A percentile compares a stretch with the other conserved stretches of the same genome.
Conservation (phyloP, 1,284 basidiomycete genomes). For the Wallemia hederae region DNA sequence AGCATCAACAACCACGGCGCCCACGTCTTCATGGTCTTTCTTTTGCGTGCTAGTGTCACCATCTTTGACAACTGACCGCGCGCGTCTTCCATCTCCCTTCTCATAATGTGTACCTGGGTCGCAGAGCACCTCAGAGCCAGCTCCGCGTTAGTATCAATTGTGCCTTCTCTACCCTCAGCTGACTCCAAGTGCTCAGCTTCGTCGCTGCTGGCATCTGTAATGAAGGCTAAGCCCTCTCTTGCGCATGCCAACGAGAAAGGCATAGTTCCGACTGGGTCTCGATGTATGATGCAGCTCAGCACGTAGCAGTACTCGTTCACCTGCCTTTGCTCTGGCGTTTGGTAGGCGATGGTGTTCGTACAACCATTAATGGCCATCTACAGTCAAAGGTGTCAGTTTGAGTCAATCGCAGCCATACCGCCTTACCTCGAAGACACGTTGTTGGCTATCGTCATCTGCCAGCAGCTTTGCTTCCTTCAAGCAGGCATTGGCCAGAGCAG, state of each 20-base stretch:
- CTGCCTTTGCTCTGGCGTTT: not conserved
- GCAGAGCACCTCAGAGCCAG: not conserved
- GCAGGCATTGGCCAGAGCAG: not conserved
- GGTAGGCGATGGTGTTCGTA: not conserved
- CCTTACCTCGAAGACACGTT: not conserved
- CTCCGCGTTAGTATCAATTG: not conserved
- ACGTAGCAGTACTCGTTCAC: not conserved
- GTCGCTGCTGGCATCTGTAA: not conserved
- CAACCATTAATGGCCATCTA: not conserved
- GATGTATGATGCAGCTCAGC: not conserved
- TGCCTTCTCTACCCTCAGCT: not conserved
- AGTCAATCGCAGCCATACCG: not conserved
- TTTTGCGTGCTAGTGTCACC: not conserved
- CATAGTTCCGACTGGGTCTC: not conserved
- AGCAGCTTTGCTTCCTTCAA: not conserved
- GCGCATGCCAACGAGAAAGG: not conserved
- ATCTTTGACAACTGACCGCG: not conserved
- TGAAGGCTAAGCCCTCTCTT: not conserved
- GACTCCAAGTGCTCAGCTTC: not conserved
- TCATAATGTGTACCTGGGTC: not conserved
- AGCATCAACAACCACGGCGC: not conserved
- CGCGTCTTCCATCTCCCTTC: not conserved
- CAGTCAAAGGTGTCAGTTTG: not conserved
- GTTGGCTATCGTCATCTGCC: not conserved
- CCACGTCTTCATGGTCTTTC: not conserved